phyloP scores from a whole-genome alignment of 75 land plant species.

The Sequoia sempervirens region DNA sequence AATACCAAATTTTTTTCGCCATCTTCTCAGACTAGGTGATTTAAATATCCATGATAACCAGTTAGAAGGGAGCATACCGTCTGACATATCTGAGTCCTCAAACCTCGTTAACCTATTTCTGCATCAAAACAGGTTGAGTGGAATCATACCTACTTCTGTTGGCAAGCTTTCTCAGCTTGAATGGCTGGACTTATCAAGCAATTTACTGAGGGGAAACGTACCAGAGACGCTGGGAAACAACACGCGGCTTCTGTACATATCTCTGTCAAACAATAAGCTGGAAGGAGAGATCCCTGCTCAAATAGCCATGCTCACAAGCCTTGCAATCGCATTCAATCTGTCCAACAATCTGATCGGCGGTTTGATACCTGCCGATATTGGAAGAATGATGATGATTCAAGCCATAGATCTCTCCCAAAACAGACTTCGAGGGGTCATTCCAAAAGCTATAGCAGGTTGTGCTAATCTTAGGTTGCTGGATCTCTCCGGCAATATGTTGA shows the following conservation, averaged over 20 bases:
- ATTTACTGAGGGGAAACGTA: background rate
- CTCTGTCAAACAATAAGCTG: background rate
- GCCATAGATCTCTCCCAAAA: background rate
- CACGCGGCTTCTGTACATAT: too few relatives aligned
- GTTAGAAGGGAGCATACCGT: background rate
- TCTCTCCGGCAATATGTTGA: too few relatives aligned
- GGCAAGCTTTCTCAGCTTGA: background rate
- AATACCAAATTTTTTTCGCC: background rate
- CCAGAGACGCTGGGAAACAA: too few relatives aligned
- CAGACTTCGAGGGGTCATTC: background rate
- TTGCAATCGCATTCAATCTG: background rate
- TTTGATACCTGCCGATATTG: background rate
- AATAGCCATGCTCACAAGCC: background rate
- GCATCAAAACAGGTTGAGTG: background rate
- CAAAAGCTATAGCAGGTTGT: too few relatives aligned
- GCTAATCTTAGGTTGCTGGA: too few relatives aligned
- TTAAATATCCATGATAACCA: background rate
- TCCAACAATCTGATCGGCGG: constrained; percentile 12
- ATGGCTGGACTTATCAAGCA: background rate
- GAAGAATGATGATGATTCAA: background rate
- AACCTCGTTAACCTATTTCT: background rate
- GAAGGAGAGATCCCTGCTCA: background rate
- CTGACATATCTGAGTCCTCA: background rate
- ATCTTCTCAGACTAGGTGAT: constrained; percentile 10
- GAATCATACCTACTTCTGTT: background rate